Conservation (phyloP, 2,329 filamentous ascomycete species). For the Sphaerostilbella broomeana region DNA sequence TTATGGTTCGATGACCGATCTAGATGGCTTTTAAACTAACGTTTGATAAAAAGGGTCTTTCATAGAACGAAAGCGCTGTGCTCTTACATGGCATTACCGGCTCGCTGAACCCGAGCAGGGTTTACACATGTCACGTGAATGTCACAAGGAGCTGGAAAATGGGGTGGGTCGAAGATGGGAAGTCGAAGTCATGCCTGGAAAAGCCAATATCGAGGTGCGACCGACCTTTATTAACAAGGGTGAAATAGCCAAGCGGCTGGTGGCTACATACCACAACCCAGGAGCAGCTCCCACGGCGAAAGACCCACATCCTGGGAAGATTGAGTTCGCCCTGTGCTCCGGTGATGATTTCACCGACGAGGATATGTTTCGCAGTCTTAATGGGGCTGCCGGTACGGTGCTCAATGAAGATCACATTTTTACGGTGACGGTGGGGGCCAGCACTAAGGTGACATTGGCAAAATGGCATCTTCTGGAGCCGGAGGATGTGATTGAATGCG, state of each 20-base stretch:
- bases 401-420: constrained; percentile 62
- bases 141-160: constrained; percentile 71
- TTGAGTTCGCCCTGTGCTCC: constrained; percentile 83
- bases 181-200: constrained; percentile 93
- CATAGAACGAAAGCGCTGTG: constrained; percentile 89
- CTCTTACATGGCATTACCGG: constrained; percentile 95
- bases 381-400: constrained; percentile 48
- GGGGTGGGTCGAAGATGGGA: constrained; percentile 76
- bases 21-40: not conserved
- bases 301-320: constrained; percentile 40
- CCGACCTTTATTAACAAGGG: constrained; percentile 98
- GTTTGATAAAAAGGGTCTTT: constrained; percentile 60
- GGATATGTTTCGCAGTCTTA: constrained; percentile 86
- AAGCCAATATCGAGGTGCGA: constrained; percentile 95
- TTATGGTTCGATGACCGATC: constrained; percentile 8
- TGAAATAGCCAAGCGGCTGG: constrained; percentile 80
- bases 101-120: constrained; percentile 83
- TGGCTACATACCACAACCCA: constrained; percentile 60
- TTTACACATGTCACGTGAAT: constrained; percentile 70
- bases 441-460: constrained; percentile 85
- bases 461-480: constrained; percentile 88
- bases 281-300: constrained; percentile 40
- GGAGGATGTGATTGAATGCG: constrained; percentile 71
- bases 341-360: constrained; percentile 98
- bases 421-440: constrained; percentile 85